Percentiles rank a stretch among this genome's conserved stretches.
Conservation (phyloP, 345 rosid species). For the Eucalyptus regnans region DNA sequence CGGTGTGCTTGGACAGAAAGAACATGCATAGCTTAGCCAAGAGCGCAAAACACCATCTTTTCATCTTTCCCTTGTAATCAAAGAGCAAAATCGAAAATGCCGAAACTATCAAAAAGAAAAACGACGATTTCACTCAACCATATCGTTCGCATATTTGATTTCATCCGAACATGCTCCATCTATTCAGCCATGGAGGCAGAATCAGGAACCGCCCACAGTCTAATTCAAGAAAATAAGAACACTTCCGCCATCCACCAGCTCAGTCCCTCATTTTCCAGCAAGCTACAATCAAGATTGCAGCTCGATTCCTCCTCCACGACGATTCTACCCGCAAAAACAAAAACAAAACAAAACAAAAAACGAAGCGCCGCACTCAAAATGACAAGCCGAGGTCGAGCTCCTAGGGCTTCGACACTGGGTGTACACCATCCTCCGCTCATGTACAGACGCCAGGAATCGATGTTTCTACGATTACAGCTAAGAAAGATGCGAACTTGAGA, state of each 20-base stretch:
- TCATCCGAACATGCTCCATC: neutral
- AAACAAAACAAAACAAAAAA: neutral
- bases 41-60: neutral
- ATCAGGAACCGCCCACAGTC: neutral
- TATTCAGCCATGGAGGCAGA: neutral
- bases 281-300: neutral
- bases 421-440: neutral
- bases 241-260: neutral
- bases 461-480: neutral
- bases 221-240: neutral
- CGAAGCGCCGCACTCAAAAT: neutral
- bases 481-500: neutral
- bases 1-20: neutral
- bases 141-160: neutral
- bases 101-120: neutral
- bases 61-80: neutral
- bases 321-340: neutral
- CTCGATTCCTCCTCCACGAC: neutral
- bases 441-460: neutral
- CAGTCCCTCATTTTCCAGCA: neutral
- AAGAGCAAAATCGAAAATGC: neutral
- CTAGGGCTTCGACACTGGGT: neutral
- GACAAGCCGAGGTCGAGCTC: neutral
- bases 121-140: neutral
- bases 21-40: neutral